phyloP scores from a whole-genome alignment of 106 monocot genomes.

The Acorus calamus region DNA sequence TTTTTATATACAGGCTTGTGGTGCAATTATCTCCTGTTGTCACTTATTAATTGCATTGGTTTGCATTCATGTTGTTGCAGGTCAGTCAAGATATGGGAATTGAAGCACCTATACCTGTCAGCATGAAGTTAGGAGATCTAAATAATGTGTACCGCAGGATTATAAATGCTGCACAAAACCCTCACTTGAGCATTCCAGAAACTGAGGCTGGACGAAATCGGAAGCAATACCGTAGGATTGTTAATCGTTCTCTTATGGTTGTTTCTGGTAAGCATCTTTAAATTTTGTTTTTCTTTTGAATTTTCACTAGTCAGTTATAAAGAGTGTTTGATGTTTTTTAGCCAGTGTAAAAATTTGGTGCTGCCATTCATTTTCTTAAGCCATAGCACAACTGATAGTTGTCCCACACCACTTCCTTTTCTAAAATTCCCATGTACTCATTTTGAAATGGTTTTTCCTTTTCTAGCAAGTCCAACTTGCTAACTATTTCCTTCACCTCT shows the following conservation, averaged over 20 bases:
- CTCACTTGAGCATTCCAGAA: slow-evolving; percentile 91
- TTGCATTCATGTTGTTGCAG: slow-evolving; percentile 20
- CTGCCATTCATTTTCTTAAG: no score
- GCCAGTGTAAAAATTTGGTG: no score
- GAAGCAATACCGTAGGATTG: slow-evolving; percentile 67
- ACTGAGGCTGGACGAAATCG: slow-evolving; percentile 77
- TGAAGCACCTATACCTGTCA: slow-evolving; percentile 75
- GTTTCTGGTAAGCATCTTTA: slow-evolving; percentile 58
- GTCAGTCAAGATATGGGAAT: slow-evolving; percentile 93
- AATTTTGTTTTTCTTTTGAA: not conserved
- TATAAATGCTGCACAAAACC: slow-evolving; percentile 60
- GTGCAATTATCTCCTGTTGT: no score
- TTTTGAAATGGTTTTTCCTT: no score
- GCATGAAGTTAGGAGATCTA: slow-evolving; percentile 64
- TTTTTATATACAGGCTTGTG: no score
- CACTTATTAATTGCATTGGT: no score
- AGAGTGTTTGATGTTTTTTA: not conserved
- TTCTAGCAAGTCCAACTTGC: no score
- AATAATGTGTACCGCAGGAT: slow-evolving; percentile 70
- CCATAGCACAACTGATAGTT: no score
- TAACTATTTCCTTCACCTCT: no score
- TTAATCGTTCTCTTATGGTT: slow-evolving; percentile 87
- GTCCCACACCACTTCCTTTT: no score
- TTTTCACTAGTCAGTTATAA: no score
- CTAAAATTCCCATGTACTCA: no score